Evolutionary conservation across 2,329 filamentous ascomycete species (phyloP).

Genomic region (Zasmidium citrigriseum): DNA sequence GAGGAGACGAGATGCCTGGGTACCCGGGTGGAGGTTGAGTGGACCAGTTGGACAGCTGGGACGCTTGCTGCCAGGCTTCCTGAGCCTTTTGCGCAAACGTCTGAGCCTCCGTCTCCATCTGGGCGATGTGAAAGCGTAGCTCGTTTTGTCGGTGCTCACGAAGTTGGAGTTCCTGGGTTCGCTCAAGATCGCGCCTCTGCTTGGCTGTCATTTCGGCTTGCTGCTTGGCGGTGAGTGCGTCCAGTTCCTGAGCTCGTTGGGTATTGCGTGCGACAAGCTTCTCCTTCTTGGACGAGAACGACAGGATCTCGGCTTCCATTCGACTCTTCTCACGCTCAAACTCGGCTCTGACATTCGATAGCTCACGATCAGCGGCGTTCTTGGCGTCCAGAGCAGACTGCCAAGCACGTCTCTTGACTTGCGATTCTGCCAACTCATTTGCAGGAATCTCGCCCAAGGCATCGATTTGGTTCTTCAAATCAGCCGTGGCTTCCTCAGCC

Average conservation of each 20-base stretch:
- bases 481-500: conserved; percentile 62
- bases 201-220: conserved; percentile 48
- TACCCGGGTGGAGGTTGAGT: conserved; percentile 25
- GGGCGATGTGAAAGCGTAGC: conserved; percentile 40
- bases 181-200: conserved; percentile 36
- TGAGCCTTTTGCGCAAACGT: conserved; percentile 43
- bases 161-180: conserved; percentile 24
- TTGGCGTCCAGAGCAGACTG: conserved; percentile 56
- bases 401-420: conserved; percentile 58
- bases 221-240: conserved; percentile 70
- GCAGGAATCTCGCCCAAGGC: conserved; percentile 65
- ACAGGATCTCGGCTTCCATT: conserved; percentile 64
- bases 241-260: conserved; percentile 72
- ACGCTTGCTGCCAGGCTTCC: conserved; percentile 40
- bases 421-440: conserved; percentile 61
- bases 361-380: conserved; percentile 54
- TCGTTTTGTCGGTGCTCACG: conserved; percentile 43
- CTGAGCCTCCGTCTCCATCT: conserved; percentile 38
- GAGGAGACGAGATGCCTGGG: conserved; percentile 40
- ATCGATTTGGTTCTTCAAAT: conserved; percentile 62
- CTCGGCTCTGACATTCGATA: conserved; percentile 62
- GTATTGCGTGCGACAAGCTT: conserved; percentile 70
- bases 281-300: conserved; percentile 68
- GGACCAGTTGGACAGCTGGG: conserved; percentile 30
- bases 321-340: conserved; percentile 64